Conservation (phyloP, 164 flowering plant genomes). For the Buxus sempervirens region DNA sequence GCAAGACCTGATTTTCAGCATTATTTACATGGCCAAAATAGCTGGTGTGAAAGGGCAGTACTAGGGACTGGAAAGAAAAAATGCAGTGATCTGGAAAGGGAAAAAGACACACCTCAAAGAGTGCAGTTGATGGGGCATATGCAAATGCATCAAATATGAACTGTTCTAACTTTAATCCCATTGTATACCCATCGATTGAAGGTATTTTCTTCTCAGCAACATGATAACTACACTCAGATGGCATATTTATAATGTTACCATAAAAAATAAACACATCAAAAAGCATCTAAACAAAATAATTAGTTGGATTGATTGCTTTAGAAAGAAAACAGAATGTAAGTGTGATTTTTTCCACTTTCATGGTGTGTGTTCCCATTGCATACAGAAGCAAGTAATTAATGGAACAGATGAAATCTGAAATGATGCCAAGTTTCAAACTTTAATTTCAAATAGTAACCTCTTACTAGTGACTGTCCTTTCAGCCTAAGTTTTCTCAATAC, state of each 20-base stretch:
- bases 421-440: background rate
- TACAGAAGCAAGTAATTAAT: background rate
- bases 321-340: background rate
- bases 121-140: constrained; percentile 86
- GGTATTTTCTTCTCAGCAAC: constrained; percentile 94
- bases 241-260: background rate
- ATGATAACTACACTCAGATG: constrained; percentile 64
- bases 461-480: too few relatives aligned
- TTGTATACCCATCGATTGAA: constrained; percentile 66
- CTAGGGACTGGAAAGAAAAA: background rate
- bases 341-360: background rate
- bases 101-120: constrained; percentile 65
- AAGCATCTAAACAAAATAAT: background rate
- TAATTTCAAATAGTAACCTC: too few relatives aligned
- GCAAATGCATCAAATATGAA: constrained; percentile 92
- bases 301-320: background rate
- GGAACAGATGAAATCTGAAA: background rate
- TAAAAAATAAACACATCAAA: background rate
- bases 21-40: background rate
- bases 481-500: too few relatives aligned
- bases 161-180: constrained; percentile 87
- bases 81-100: too few relatives aligned
- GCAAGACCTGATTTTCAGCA: constrained; percentile 41
- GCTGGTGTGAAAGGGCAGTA: background rate
- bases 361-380: background rate